Evolutionary conservation across 108 stramenopile genomes (phyloP).

Genomic region (Seminavis robusta): DNA sequence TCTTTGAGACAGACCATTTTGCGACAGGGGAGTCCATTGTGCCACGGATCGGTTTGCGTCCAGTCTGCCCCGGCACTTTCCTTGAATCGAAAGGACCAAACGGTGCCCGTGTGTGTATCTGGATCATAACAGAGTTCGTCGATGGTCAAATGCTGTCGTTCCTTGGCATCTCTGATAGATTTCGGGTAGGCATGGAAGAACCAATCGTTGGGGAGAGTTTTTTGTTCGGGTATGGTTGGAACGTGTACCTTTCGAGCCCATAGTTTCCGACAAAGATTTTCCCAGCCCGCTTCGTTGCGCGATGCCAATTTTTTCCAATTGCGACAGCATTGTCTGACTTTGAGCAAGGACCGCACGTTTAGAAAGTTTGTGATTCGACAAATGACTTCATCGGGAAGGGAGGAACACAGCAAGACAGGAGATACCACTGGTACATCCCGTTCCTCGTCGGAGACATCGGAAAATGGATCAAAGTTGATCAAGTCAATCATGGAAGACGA

Average conservation of each 20-base stretch:
- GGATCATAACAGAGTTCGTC: slow-evolving; percentile 65
- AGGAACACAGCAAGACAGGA: too few relatives aligned
- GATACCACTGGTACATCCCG: too few relatives aligned
- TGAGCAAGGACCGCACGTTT: slow-evolving; percentile 29
- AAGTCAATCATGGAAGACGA: too few relatives aligned
- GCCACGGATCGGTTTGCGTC: slow-evolving; percentile 70
- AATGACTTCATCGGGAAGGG: slow-evolving; percentile 39
- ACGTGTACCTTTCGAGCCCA: slow-evolving; percentile 65
- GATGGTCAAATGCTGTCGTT: slow-evolving; percentile 31
- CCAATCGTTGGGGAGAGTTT: background rate
- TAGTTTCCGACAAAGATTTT: slow-evolving; percentile 38
- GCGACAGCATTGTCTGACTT: slow-evolving; percentile 10
- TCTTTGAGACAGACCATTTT: slow-evolving; percentile 75
- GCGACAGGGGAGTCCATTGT: slow-evolving; percentile 45
- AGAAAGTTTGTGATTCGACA: slow-evolving; percentile 26
- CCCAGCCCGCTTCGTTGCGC: slow-evolving; percentile 55
- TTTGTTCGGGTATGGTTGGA: background rate
- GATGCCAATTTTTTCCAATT: slow-evolving; percentile 29
- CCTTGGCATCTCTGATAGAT: slow-evolving; percentile 26
- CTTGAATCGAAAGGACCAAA: slow-evolving; percentile 80
- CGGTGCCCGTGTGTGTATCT: slow-evolving; percentile 29
- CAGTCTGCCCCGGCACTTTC: slow-evolving; percentile 74
- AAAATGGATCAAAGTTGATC: too few relatives aligned
- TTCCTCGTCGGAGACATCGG: too few relatives aligned
- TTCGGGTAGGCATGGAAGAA: background rate